A percentile compares a stretch with the other conserved stretches of the same genome.
phyloP scores from a whole-genome alignment of 2,329 filamentous ascomycete genomes.

The Colletotrichum sp. region DNA sequence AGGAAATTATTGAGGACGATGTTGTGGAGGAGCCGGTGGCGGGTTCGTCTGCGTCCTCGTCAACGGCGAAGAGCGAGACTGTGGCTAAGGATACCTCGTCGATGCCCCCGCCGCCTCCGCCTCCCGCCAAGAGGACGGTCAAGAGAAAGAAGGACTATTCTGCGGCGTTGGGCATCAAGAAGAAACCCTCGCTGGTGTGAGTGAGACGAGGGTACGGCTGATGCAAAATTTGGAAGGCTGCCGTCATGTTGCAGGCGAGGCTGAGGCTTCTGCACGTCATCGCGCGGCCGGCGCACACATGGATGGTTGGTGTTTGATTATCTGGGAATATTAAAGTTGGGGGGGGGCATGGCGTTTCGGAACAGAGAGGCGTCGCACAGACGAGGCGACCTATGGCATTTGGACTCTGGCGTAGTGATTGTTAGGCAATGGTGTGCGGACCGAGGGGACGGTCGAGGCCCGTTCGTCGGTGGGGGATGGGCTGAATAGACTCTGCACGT shows the following conservation, averaged over 20 bases:
- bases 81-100: slow-evolving; percentile 36
- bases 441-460: not conserved
- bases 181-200: slow-evolving; percentile 68
- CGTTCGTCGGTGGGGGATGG: not conserved
- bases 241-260: not conserved
- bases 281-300: not conserved
- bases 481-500: not conserved
- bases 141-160: slow-evolving; percentile 89
- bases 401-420: not conserved
- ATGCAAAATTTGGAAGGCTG: not conserved
- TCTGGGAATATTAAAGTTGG: not conserved
- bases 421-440: not conserved
- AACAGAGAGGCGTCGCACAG: not conserved
- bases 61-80: slow-evolving; percentile 24
- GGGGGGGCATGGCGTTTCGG: not conserved
- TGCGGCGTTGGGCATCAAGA: slow-evolving; percentile 84
- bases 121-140: slow-evolving; percentile 75
- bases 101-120: slow-evolving; percentile 48
- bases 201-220: not conserved
- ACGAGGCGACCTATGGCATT: not conserved
- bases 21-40: not conserved
- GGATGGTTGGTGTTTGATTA: not conserved
- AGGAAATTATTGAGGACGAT: slow-evolving; percentile 45
- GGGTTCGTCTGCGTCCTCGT: slow-evolving; percentile 13
- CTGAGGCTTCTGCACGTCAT: not conserved